Conservation (phyloP, 129 eudicot genomes). For the Logfia minima region DNA sequence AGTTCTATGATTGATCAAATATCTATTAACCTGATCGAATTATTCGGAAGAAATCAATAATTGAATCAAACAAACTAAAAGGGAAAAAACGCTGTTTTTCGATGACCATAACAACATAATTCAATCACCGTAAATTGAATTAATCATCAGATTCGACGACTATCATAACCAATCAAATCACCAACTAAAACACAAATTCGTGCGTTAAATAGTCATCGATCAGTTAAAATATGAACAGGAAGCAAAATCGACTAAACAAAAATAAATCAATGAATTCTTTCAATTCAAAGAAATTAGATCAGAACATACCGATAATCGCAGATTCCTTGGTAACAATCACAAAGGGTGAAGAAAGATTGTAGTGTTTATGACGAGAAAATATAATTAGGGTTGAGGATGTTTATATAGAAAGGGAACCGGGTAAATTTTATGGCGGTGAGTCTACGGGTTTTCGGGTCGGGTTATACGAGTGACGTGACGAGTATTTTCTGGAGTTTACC, state of each 20-base stretch:
- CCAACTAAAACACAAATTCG: neutral
- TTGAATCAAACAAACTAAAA: neutral
- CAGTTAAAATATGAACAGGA: neutral
- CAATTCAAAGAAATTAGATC: neutral
- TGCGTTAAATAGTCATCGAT: neutral
- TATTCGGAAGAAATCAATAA: neutral
- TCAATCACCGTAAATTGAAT: neutral
- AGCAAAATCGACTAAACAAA: neutral
- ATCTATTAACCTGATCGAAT: neutral
- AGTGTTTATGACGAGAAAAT: constrained; percentile 4
- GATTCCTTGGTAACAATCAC: neutral
- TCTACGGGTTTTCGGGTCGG: constrained; percentile 30
- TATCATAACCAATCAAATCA: constrained; percentile 2
- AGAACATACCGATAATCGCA: constrained; percentile 21
- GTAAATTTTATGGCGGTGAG: constrained; percentile 36
- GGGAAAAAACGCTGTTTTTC: neutral
- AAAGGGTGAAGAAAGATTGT: neutral
- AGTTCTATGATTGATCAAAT: neutral
- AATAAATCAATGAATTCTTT: neutral
- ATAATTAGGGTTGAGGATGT: neutral
- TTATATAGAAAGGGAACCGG: constrained; percentile 33
- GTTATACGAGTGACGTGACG: constrained; percentile 17
- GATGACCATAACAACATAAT: neutral
- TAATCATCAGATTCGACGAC: neutral
- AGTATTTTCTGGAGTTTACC: constrained; percentile 33